Percentiles rank a stretch among this genome's conserved stretches.
These are phyloP conservation scores for Pharnaceum exiguum DNA, from an alignment of 148 eudicot species.

Conservation along the genomic window DNA sequence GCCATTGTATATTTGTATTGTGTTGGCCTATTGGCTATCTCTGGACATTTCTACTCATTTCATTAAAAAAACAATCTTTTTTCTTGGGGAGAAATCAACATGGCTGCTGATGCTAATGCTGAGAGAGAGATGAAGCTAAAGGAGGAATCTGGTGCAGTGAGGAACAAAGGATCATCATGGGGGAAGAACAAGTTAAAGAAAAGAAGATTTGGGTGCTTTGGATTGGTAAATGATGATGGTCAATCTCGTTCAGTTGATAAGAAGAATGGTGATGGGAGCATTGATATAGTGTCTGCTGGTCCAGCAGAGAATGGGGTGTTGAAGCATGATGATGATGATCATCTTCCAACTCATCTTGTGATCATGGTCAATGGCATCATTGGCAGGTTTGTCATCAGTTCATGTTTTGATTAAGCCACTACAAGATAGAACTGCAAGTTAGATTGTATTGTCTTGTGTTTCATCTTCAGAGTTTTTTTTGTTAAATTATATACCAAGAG, in stretches of 20 bases:
- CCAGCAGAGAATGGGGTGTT: slow-evolving; percentile 2
- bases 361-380: slow-evolving; percentile 81
- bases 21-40: too few relatives aligned
- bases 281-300: slow-evolving; percentile 51
- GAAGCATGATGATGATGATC: too few relatives aligned
- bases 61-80: not conserved
- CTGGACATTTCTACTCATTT: too few relatives aligned
- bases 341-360: slow-evolving; percentile 54
- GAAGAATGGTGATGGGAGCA: slow-evolving; percentile 39
- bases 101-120: slow-evolving; percentile 14
- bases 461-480: too few relatives aligned
- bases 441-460: too few relatives aligned
- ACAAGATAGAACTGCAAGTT: too few relatives aligned
- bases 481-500: too few relatives aligned
- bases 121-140: slow-evolving; percentile 17
- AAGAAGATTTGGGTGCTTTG: slow-evolving; percentile 52
- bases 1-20: too few relatives aligned
- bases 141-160: slow-evolving; percentile 13
- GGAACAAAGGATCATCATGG: too few relatives aligned
- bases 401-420: not conserved
- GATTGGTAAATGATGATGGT: slow-evolving; percentile 41
- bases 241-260: slow-evolving; percentile 44
- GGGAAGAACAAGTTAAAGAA: slow-evolving; percentile 12
- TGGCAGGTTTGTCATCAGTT: slow-evolving; percentile 52
- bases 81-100: not conserved